phyloP scores from a whole-genome alignment of 768 basidiomycete genomes.

The Psilocybe subaeruginosa region DNA sequence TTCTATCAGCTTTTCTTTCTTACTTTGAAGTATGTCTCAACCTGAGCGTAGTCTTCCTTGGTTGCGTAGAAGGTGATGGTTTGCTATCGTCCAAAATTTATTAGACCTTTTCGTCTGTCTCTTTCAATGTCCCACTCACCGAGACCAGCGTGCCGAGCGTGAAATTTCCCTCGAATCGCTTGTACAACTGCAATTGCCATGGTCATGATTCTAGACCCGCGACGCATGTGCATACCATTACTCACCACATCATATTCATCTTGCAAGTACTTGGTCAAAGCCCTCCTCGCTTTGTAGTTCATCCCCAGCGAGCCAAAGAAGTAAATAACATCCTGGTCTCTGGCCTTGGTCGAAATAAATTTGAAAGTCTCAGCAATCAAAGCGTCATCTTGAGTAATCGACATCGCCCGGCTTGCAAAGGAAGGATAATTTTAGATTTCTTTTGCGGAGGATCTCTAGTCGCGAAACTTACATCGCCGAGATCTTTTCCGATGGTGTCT shows the following conservation, averaged over 20 bases:
- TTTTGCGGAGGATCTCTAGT: not conserved
- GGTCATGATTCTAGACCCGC: not conserved
- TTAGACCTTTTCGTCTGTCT: not conserved
- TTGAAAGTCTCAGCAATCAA: conserved; percentile 66
- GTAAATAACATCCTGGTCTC: conserved; percentile 64
- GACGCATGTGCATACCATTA: conserved; percentile 3
- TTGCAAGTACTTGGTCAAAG: conserved; percentile 64
- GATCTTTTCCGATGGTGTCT: conserved; percentile 73
- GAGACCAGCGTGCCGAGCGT: conserved; percentile 54
- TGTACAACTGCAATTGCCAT: conserved; percentile 48
- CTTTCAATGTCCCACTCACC: conserved; percentile 36
- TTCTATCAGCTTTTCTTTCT: conserved; percentile 13
- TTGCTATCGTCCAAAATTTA: conserved; percentile 22
- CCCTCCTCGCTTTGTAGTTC: conserved; percentile 60
- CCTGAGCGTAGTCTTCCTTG: conserved; percentile 63
- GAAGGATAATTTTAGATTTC: conserved; percentile 13
- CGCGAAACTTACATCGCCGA: conserved; percentile 63
- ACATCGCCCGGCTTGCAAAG: conserved; percentile 60
- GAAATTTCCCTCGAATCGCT: conserved; percentile 74
- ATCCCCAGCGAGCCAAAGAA: conserved; percentile 61
- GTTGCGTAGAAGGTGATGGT: conserved; percentile 57
- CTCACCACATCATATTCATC: conserved; percentile 68
- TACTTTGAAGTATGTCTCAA: conserved; percentile 79
- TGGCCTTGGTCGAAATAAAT: conserved; percentile 55
- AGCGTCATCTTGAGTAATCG: conserved; percentile 54